Base-by-base conservation (phyloP, 306 rosid species). In the Quercus ilex region DNA sequence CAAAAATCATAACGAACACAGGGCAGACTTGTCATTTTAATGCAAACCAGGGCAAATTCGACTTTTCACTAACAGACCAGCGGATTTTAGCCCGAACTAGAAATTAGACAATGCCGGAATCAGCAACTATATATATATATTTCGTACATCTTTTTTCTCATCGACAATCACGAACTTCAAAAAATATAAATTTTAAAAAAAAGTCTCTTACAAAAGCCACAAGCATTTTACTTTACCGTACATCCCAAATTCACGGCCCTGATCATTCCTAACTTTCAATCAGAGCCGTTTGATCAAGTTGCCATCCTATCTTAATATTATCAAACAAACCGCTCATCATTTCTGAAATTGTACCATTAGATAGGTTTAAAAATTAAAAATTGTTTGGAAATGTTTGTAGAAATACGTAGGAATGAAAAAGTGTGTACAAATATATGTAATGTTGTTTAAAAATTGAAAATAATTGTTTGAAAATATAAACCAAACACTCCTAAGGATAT, bases 161-260 rank as follows among this genome's bases (percentile, higher is more conserved):
- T 23, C 33, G 33, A 0, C 21, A 60, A 60, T 8, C 23, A 12
- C 73, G 43, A 15, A 8, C 73, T 15, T 9, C 31, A 65, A 80
- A 55, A 55, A 20, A 51, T 41, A 19, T 17, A 19, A 18, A 20
- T 30, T 52, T n/a, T 13, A 0, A 18, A 58, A 19, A 12, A 21
- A 58, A 51, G 41, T 83, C 88, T 74, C 79, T 82, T 63, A 82
- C 53, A 49, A 74, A 85, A 78, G 81, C 78, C 85, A 82, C 91
- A 83, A 80, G 46, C 79, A 87, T 75, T 80, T 80, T 38, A 38
- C 84, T 78, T 86, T 73, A 60, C 0, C 73, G 73, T 82, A 76
- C 82, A 55, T 79, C 74, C 0, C 56, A 59, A 5, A 3, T 71
- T 26, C 13, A 91, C 75, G 77, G 87, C 81, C 55, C 1, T 71